Evolutionary conservation across 2,329 filamentous ascomycete species (phyloP).

Genomic region (Trichoderma sp.): DNA sequence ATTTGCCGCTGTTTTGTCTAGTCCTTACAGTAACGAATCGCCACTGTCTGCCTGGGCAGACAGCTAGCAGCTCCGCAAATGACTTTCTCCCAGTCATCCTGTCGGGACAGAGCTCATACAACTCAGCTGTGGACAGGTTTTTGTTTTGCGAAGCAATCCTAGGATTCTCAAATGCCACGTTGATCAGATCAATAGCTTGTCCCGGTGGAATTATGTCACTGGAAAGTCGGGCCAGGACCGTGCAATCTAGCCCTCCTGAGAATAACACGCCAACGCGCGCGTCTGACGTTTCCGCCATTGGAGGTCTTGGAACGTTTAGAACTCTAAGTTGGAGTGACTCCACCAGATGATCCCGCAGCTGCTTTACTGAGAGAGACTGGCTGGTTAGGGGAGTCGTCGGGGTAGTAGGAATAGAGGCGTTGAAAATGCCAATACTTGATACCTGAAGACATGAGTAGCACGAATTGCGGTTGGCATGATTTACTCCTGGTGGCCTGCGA

Average conservation of each 20-base stretch:
- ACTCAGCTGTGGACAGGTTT: constrained; percentile 30
- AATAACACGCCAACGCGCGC: constrained; percentile 76
- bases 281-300: constrained; percentile 35
- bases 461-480: constrained; percentile 20
- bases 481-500: neutral
- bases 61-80: constrained; percentile 65
- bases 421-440: constrained; percentile 54
- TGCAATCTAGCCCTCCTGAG: constrained; percentile 92
- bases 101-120: constrained; percentile 86
- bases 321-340: constrained; percentile 64
- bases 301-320: constrained; percentile 61
- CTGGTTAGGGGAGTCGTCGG: constrained; percentile 20
- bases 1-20: neutral
- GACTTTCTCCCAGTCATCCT: constrained; percentile 81
- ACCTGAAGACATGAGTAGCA: constrained; percentile 49
- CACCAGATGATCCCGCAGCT: constrained; percentile 53
- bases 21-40: constrained; percentile 69
- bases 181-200: constrained; percentile 81
- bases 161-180: constrained; percentile 96
- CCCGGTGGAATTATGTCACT: constrained; percentile 69
- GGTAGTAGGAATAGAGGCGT: constrained; percentile 42
- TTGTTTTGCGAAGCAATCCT: constrained; percentile 60
- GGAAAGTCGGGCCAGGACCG: constrained; percentile 74
- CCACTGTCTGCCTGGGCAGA: constrained; percentile 73
- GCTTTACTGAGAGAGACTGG: constrained; percentile 48